A percentile compares a stretch with the other conserved stretches of the same genome.
Evolutionary conservation across 495 filamentous ascomycete species (phyloP).

Genomic region (Pseudotulostoma volvatum): DNA sequence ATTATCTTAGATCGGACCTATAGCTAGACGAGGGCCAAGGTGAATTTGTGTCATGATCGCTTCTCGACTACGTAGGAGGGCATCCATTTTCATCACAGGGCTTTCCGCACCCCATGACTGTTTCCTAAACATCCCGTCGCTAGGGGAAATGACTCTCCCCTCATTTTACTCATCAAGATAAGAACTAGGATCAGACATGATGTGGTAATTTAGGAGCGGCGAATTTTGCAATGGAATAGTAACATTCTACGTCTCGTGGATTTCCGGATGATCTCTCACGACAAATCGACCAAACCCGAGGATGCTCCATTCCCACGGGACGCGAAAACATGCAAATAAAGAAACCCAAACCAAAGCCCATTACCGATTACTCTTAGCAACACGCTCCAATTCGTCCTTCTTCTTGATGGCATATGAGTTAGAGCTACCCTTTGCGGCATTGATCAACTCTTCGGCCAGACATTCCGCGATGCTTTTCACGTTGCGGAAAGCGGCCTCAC

Average conservation of each 20-base stretch:
- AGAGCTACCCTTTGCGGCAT: conserved; percentile 98
- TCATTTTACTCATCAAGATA: no score
- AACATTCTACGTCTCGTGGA: no score
- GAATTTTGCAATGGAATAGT: no score
- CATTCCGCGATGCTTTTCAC: conserved; percentile 98
- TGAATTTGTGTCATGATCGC: conserved; percentile 33
- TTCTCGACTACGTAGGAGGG: conserved; percentile 32
- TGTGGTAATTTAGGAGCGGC: no score
- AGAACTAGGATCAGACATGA: no score
- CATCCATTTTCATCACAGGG: conserved; percentile 24
- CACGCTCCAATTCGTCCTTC: conserved; percentile 99
- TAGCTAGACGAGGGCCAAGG: no score
- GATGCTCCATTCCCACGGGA: conserved; percentile 30
- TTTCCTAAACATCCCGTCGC: no score
- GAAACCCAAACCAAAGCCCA: conserved; percentile 30
- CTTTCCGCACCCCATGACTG: conserved; percentile 26
- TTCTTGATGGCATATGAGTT: conserved; percentile 99
- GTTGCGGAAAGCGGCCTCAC: conserved; percentile 96
- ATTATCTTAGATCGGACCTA: no score
- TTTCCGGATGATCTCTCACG: no score
- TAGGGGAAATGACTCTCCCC: no score
- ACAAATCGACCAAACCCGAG: no score
- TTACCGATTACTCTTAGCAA: conserved; percentile 99
- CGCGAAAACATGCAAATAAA: conserved; percentile 24
- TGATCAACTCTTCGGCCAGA: conserved; percentile 98